Evolutionary conservation across 164 flowering plant species (phyloP).

Genomic region (Santalum album): DNA sequence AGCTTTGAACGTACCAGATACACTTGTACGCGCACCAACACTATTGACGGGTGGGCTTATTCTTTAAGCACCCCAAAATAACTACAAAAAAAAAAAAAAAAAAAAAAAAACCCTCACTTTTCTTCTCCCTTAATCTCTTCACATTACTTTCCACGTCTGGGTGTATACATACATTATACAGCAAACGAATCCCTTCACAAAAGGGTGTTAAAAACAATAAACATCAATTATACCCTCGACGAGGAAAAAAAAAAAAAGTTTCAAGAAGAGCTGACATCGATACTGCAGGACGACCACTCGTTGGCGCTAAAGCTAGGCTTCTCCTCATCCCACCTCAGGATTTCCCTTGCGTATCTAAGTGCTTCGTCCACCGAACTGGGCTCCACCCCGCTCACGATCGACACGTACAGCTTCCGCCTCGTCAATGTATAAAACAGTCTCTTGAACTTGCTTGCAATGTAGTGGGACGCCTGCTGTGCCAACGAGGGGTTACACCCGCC

Average conservation of each 20-base stretch:
- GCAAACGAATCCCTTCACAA: too few species aligned
- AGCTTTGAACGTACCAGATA: too few species aligned
- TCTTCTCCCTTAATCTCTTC: too few species aligned
- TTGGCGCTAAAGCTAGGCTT: slow-evolving; percentile 3
- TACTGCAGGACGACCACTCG: slow-evolving; percentile 13
- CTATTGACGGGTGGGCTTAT: too few species aligned
- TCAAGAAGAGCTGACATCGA: slow-evolving; percentile 26
- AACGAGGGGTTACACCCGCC: slow-evolving; percentile 19
- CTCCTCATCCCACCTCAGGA: slow-evolving; percentile 27
- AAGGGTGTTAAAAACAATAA: not conserved
- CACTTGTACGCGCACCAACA: too few species aligned
- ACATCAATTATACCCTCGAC: not conserved
- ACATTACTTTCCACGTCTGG: too few species aligned
- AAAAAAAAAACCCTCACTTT: too few species aligned
- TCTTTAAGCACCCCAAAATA: too few species aligned
- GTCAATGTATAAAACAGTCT: slow-evolving; percentile 19
- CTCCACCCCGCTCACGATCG: slow-evolving; percentile 23
- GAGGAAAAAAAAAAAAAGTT: not conserved
- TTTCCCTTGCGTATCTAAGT: slow-evolving; percentile 23
- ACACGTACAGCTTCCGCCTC: slow-evolving; percentile 23
- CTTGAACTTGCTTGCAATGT: slow-evolving; percentile 36
- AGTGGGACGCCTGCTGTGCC: slow-evolving; percentile 26
- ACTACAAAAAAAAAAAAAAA: too few species aligned
- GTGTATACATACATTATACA: too few species aligned
- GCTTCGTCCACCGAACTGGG: slow-evolving; percentile 25